phyloP scores from a whole-genome alignment of 208 protist genomes.

The Naegleria gruberi region DNA sequence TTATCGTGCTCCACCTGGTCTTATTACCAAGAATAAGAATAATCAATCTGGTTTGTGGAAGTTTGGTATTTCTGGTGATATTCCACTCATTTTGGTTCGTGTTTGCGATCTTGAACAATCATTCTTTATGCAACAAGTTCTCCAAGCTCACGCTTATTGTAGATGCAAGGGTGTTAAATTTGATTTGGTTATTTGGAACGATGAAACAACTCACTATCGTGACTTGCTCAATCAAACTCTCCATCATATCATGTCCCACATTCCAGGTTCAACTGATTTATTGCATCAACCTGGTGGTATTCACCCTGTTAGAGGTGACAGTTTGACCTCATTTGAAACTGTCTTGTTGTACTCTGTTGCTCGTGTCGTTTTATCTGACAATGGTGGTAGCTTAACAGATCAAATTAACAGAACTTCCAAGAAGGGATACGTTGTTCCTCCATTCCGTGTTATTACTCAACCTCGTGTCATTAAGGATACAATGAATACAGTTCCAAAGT shows the following conservation, averaged over 20 bases:
- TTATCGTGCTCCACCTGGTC: background rate
- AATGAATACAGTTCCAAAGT: background rate
- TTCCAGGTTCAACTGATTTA: background rate
- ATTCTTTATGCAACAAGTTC: background rate
- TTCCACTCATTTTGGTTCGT: background rate
- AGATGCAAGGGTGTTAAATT: background rate
- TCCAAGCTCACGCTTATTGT: conserved; percentile 10
- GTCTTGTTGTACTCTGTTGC: conserved; percentile 5
- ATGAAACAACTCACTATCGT: background rate
- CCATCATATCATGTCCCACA: background rate
- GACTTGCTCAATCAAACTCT: background rate
- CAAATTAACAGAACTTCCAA: background rate
- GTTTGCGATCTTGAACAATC: background rate
- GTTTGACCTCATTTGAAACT: background rate
- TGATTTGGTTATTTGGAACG: conserved; percentile 21
- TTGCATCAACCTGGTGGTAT: background rate
- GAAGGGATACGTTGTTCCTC: background rate
- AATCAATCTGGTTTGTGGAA: conserved; percentile 19
- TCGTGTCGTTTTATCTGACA: background rate
- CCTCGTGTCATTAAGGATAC: background rate
- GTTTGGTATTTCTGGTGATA: conserved; percentile 17
- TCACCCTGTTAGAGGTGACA: background rate
- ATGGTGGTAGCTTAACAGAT: conserved; percentile 15
- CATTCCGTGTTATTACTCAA: background rate
- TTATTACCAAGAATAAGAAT: conserved; percentile 4